Evolutionary conservation across 306 rosid genomes (phyloP).

Genomic region (Pyrus bretschneideri): DNA sequence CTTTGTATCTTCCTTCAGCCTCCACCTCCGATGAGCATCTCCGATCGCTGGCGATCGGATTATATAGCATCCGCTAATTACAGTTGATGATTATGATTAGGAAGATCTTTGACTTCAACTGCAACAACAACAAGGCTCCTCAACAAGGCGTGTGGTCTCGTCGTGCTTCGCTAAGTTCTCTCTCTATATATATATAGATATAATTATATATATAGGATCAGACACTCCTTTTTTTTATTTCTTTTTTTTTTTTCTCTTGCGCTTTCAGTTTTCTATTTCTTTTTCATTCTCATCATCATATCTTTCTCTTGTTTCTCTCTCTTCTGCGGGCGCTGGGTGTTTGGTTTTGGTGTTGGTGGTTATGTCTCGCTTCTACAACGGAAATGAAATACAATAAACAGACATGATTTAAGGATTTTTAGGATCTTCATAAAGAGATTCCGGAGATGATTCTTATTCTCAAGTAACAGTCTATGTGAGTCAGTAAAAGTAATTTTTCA

Average conservation of each 20-base stretch:
- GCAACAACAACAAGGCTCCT: not conserved
- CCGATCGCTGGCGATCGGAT: slow-evolving; percentile 37
- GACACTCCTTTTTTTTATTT: not conserved
- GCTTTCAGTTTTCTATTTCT: not conserved
- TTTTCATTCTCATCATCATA: not conserved
- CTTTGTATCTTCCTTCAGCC: slow-evolving; percentile 12
- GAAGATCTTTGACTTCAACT: slow-evolving; percentile 19
- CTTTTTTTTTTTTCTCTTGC: not conserved
- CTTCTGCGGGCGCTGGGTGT: not conserved
- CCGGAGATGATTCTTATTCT: accelerated
- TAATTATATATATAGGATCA: not conserved
- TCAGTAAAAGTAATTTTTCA: not conserved
- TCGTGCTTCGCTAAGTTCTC: not conserved
- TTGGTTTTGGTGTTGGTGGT: not conserved
- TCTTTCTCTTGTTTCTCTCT: not conserved
- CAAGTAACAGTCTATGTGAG: not conserved
- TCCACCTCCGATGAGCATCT: slow-evolving; percentile 29
- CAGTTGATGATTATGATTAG: not conserved
- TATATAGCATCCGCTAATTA: slow-evolving; percentile 25
- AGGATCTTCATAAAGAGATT: accelerated
- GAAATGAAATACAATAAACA: not conserved
- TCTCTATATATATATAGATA: too few species aligned
- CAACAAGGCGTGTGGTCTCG: not conserved
- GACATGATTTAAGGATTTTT: accelerated
- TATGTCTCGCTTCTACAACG: not conserved